Percentiles rank a stretch among this genome's conserved stretches.
These are phyloP conservation scores for Fusarium poae DNA, from an alignment of 2,329 filamentous ascomycete genomes.

Conservation along the genomic window DNA sequence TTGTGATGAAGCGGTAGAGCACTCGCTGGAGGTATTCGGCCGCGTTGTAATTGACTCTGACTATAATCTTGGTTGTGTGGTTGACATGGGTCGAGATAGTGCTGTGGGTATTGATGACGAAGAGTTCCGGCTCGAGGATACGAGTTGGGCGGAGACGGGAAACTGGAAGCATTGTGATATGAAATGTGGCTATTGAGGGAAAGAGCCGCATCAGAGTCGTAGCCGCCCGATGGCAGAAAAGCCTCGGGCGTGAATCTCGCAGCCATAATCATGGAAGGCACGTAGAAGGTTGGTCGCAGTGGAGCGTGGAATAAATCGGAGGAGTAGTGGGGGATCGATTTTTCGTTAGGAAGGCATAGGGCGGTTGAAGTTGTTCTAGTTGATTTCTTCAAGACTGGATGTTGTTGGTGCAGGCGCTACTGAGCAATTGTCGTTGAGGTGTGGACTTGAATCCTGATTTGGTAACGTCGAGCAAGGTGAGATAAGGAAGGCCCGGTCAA, in stretches of 20 bases:
- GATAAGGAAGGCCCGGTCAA: constrained; percentile 7
- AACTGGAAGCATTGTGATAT: constrained; percentile 32
- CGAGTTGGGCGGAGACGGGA: constrained; percentile 38
- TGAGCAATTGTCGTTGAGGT: constrained; percentile 14
- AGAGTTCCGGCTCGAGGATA: constrained; percentile 39
- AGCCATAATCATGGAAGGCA: constrained; percentile 43
- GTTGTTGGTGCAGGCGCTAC: constrained; percentile 10
- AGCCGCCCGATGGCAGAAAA: constrained; percentile 49
- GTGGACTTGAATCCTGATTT: neutral
- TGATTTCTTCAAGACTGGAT: constrained; percentile 21
- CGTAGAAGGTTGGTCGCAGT: constrained; percentile 22
- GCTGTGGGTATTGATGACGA: constrained; percentile 44
- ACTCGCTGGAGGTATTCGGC: constrained; percentile 45
- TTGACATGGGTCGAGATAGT: constrained; percentile 39
- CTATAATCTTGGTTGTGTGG: constrained; percentile 35
- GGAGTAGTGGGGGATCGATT: constrained; percentile 26
- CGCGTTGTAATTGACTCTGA: constrained; percentile 35
- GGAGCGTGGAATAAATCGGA: constrained; percentile 38
- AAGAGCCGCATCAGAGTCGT: constrained; percentile 42
- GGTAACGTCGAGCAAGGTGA: neutral
- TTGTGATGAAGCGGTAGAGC: constrained; percentile 36
- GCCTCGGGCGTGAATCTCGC: constrained; percentile 46
- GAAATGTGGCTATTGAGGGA: constrained; percentile 37
- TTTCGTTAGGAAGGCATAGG: constrained; percentile 43
- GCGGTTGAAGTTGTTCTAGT: constrained; percentile 24